phyloP scores from a whole-genome alignment of 257 asterid genomes.

The Plectranthus barbatus region DNA sequence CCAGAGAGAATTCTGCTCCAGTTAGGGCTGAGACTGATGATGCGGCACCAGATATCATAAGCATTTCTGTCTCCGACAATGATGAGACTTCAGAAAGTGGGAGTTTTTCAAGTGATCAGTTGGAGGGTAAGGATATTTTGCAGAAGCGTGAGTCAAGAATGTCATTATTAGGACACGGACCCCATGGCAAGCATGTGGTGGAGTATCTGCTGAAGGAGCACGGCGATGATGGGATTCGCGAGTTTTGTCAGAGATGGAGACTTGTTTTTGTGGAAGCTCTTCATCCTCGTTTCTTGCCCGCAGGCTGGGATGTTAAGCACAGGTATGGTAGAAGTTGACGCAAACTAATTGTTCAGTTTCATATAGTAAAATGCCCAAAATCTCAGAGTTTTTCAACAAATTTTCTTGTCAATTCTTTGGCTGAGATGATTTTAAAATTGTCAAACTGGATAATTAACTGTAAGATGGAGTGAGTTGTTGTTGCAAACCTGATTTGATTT shows the following conservation, averaged over 20 bases:
- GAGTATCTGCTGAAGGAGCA: constrained; percentile 44
- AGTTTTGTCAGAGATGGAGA: constrained; percentile 93
- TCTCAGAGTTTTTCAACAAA: neutral
- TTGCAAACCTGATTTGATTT: neutral
- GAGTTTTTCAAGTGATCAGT: constrained; percentile 6
- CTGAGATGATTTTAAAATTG: neutral
- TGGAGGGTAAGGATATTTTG: constrained; percentile 17
- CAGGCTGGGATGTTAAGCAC: constrained; percentile 97
- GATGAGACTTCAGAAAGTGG: constrained; percentile 21
- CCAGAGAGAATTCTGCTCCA: constrained; percentile 13
- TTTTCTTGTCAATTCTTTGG: neutral
- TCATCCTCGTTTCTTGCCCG: constrained; percentile 91
- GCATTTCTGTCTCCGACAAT: constrained; percentile 6
- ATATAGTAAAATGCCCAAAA: too few species aligned
- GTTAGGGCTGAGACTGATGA: constrained; percentile 8
- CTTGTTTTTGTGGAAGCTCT: constrained; percentile 77
- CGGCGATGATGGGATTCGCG: constrained; percentile 79
- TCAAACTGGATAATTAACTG: neutral
- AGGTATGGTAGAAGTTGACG: constrained; percentile 35
- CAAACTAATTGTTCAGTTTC: neutral
- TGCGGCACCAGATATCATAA: neutral
- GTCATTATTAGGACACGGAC: constrained; percentile 90
- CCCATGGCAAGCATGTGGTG: constrained; percentile 88
- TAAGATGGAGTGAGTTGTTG: too few species aligned
- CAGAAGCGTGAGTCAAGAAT: constrained; percentile 41